Percentiles rank a stretch among this genome's conserved stretches.
phyloP scores from a whole-genome alignment of 2,329 filamentous ascomycete species.

The Scortechinia acanthostroma region DNA sequence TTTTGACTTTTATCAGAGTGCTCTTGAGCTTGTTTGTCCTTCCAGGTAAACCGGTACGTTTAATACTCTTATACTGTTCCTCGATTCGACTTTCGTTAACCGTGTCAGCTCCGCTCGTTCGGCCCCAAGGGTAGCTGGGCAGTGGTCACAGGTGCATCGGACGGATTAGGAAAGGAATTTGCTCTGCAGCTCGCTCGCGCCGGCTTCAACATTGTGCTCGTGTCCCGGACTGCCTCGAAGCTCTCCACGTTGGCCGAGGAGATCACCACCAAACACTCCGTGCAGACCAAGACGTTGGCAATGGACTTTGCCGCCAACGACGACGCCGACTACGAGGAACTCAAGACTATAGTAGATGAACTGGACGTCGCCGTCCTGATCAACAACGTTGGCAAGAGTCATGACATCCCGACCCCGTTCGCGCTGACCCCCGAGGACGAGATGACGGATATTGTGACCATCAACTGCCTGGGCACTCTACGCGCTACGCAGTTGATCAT shows the following conservation, averaged over 20 bases:
- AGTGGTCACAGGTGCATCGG: slow-evolving; percentile 87
- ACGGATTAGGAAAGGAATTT: slow-evolving; percentile 95
- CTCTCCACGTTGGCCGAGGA: slow-evolving; percentile 71
- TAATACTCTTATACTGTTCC: slow-evolving; percentile 6
- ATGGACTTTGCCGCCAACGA: slow-evolving; percentile 87
- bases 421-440: slow-evolving; percentile 71
- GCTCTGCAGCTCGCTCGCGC: slow-evolving; percentile 81
- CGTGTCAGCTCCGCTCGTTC: slow-evolving; percentile 84
- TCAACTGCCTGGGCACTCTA: slow-evolving; percentile 89
- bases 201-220: slow-evolving; percentile 89
- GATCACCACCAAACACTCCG: slow-evolving; percentile 63
- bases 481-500: slow-evolving; percentile 79
- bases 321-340: slow-evolving; percentile 70
- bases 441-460: slow-evolving; percentile 81
- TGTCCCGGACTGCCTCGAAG: slow-evolving; percentile 92
- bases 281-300: slow-evolving; percentile 71
- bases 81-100: slow-evolving; percentile 10
- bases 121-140: slow-evolving; percentile 90
- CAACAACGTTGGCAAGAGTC: slow-evolving; percentile 95
- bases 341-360: slow-evolving; percentile 61
- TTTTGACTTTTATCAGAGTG: slow-evolving; percentile 51
- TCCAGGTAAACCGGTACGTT: slow-evolving; percentile 49
- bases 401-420: slow-evolving; percentile 88
- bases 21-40: slow-evolving; percentile 65
- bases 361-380: slow-evolving; percentile 81